Conservation (phyloP, 805 yeast species). For the Jamesozyma gamospora region DNA sequence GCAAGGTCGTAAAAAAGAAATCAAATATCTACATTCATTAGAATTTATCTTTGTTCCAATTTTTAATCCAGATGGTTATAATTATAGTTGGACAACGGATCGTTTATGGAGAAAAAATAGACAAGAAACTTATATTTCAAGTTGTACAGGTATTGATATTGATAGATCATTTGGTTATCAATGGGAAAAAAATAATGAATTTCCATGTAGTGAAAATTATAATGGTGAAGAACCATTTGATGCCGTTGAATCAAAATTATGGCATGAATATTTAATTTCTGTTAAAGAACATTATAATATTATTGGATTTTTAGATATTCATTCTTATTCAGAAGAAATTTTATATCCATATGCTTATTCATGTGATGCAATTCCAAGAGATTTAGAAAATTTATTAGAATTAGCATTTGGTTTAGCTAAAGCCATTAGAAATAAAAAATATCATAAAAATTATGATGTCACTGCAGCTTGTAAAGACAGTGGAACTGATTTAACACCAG, state of each 20-base stretch:
- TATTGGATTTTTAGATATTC: constrained; percentile 72
- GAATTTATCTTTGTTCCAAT: constrained; percentile 77
- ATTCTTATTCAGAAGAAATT: constrained; percentile 77
- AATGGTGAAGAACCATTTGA: constrained; percentile 68
- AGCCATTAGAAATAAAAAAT: constrained; percentile 43
- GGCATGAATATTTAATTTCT: constrained; percentile 38
- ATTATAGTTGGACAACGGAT: constrained; percentile 68
- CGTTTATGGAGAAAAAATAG: constrained; percentile 85
- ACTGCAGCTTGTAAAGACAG: constrained; percentile 71
- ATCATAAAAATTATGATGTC: constrained; percentile 52
- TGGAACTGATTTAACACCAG: constrained; percentile 64
- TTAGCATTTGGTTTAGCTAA: constrained; percentile 73
- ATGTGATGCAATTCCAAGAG: constrained; percentile 64
- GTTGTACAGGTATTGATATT: constrained; percentile 76
- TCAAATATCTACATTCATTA: constrained; percentile 41
- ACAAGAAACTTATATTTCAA: constrained; percentile 56
- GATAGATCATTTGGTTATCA: constrained; percentile 76
- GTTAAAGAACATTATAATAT: constrained; percentile 43
- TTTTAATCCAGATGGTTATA: constrained; percentile 86
- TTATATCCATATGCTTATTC: constrained; percentile 76
- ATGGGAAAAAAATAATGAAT: constrained; percentile 51
- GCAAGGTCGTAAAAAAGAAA: constrained; percentile 29
- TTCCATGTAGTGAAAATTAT: constrained; percentile 78
- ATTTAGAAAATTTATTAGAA: constrained; percentile 70
- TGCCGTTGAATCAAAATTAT: constrained; percentile 45